Conservation (phyloP, 192 early-diverging fungal genomes). For the Coemansia sp. region DNA sequence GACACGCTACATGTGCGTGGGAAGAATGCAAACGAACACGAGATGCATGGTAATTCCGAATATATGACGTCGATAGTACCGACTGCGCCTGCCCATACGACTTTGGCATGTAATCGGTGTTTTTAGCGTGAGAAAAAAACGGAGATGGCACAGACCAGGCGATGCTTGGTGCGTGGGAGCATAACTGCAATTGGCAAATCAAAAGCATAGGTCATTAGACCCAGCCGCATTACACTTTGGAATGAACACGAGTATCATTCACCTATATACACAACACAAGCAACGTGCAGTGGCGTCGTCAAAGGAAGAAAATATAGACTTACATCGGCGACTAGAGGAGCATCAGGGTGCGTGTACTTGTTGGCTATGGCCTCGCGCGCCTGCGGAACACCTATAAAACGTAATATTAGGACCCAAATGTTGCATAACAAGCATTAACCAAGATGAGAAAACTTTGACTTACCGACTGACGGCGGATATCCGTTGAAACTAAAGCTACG, state of each 20-base stretch:
- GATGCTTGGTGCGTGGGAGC: not conserved
- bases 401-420: not conserved
- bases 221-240: slow-evolving; percentile 4
- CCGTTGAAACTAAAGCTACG: slow-evolving; percentile 78
- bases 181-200: not conserved
- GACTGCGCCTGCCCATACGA: not conserved
- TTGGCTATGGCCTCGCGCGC: slow-evolving; percentile 77
- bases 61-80: not conserved
- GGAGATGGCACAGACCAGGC: not conserved
- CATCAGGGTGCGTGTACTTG: slow-evolving; percentile 65
- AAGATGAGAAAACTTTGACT: slow-evolving; percentile 4
- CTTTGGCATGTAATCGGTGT: not conserved
- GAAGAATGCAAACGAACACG: slow-evolving; percentile 1
- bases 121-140: slow-evolving; percentile 1
- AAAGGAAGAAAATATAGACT: slow-evolving; percentile 14
- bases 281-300: slow-evolving; percentile 4
- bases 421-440: not conserved
- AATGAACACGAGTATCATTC: not conserved
- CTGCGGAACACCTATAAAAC: slow-evolving; percentile 38
- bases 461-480: slow-evolving; percentile 76
- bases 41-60: not conserved
- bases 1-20: not conserved
- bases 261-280: not conserved
- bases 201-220: slow-evolving; percentile 1
- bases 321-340: slow-evolving; percentile 65